Evolutionary conservation across 176 grass and related monocot species (phyloP).

Genomic region (Paspalum vaginatum): DNA sequence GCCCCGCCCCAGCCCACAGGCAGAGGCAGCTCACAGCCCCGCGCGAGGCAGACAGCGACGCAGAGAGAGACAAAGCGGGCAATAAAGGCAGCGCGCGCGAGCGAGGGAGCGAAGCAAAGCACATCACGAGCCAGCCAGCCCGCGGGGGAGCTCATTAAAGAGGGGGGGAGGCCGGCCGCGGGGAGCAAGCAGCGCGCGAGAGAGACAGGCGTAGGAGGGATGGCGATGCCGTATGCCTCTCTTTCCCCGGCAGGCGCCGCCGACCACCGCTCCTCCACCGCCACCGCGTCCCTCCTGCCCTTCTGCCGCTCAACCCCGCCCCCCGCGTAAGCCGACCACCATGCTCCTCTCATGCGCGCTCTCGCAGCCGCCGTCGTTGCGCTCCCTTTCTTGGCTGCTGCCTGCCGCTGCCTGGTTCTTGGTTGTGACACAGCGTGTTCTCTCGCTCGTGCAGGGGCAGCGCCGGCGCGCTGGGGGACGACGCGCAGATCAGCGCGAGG

Average conservation of each 20-base stretch:
- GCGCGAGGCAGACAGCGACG: conserved; percentile 18
- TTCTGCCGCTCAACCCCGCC: conserved; percentile 45
- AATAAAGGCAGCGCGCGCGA: conserved; percentile 51
- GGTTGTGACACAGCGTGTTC: background rate
- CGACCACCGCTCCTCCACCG: conserved; percentile 31
- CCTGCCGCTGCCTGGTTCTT: background rate
- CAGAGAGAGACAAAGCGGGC: conserved; percentile 40
- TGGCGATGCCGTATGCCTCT: conserved; percentile 67
- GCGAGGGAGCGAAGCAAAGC: conserved; percentile 42
- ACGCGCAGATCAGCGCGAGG: conserved; percentile 21
- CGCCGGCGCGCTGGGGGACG: background rate
- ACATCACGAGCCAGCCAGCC: conserved; percentile 12
- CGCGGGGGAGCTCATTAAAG: conserved; percentile 40
- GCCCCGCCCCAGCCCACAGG: too few relatives aligned
- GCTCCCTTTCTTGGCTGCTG: background rate
- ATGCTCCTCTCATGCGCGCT: too few relatives aligned
- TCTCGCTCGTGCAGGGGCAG: conserved; percentile 26
- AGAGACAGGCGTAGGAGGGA: conserved; percentile 29
- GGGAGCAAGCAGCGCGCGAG: conserved; percentile 40
- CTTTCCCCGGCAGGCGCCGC: conserved; percentile 50
- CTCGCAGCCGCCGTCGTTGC: rapidly evolving
- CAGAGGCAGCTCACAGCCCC: background rate
- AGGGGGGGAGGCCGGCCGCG: background rate
- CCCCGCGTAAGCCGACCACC: conserved; percentile 13
- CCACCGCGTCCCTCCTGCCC: conserved; percentile 46